Evolutionary conservation across 495 filamentous ascomycete genomes (phyloP).

Genomic region (Friedmanniomyces simplex): DNA sequence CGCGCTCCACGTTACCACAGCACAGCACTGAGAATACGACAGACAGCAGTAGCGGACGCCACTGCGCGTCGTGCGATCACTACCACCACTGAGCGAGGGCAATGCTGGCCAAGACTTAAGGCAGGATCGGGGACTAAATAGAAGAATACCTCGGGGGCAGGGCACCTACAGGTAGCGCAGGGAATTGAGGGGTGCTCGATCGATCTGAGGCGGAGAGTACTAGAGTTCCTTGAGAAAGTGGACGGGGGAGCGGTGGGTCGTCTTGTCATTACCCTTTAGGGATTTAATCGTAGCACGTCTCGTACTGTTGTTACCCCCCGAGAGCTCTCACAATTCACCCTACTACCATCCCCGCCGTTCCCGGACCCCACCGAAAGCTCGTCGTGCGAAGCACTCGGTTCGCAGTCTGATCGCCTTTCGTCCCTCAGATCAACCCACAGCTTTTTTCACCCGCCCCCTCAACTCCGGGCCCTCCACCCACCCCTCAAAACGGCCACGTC

Average conservation of each 20-base stretch:
- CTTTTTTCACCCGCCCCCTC: too few relatives aligned
- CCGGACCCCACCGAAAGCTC: too few relatives aligned
- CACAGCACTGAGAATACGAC: neutral
- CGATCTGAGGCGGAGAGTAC: neutral
- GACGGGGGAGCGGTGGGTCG: too few relatives aligned
- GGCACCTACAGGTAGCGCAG: neutral
- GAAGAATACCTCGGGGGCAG: neutral
- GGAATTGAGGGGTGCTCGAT: neutral
- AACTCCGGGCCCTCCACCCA: neutral
- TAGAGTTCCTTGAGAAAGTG: conserved; percentile 5
- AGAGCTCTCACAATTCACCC: too few relatives aligned
- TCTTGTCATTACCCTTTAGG: too few relatives aligned
- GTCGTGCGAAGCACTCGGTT: too few relatives aligned
- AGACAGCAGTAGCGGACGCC: neutral
- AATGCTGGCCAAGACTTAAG: conserved; percentile 20
- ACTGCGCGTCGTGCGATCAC: conserved; percentile 8
- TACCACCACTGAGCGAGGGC: conserved; percentile 9
- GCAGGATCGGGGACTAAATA: too few relatives aligned
- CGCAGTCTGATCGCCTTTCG: too few relatives aligned
- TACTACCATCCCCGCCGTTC: too few relatives aligned
- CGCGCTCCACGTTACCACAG: neutral
- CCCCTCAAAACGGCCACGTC: conserved; percentile 43
- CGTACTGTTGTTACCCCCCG: too few relatives aligned
- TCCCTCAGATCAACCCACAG: too few relatives aligned
- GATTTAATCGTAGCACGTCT: too few relatives aligned